Percentiles rank a stretch among this genome's conserved stretches.
Evolutionary conservation across 2,329 filamentous ascomycete species (phyloP).

Genomic region (Cyphellophora europaea): DNA sequence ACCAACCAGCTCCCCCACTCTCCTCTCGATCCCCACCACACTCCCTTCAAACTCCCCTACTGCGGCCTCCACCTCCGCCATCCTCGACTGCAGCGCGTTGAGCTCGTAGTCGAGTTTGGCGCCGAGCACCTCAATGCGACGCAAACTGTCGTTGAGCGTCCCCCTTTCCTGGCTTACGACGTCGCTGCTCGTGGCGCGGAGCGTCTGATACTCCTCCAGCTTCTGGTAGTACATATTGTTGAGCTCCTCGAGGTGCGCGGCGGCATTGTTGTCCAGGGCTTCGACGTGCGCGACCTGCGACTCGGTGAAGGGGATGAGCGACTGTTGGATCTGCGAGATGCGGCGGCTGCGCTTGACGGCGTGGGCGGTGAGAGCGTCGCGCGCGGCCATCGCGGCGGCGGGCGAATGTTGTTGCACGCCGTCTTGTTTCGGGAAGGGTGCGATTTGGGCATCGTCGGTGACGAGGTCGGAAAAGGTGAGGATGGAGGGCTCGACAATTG

Average conservation of each 20-base stretch:
- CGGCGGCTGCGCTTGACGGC: slow-evolving; percentile 27
- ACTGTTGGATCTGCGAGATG: slow-evolving; percentile 27
- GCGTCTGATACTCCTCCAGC: slow-evolving; percentile 58
- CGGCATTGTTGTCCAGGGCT: slow-evolving; percentile 55
- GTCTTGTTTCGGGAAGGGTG: neutral
- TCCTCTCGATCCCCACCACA: slow-evolving; percentile 60
- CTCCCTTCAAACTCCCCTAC: slow-evolving; percentile 71
- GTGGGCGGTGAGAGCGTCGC: slow-evolving; percentile 29
- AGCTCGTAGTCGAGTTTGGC: slow-evolving; percentile 92
- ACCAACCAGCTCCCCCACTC: slow-evolving; percentile 52
- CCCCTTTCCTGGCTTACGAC: slow-evolving; percentile 60
- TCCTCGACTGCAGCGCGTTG: slow-evolving; percentile 64
- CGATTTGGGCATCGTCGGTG: slow-evolving; percentile 5
- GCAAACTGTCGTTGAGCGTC: slow-evolving; percentile 59
- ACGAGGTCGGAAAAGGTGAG: slow-evolving; percentile 23
- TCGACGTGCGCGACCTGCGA: slow-evolving; percentile 33
- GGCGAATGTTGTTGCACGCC: slow-evolving; percentile 4
- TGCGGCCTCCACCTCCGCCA: slow-evolving; percentile 79
- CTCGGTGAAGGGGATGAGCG: slow-evolving; percentile 33
- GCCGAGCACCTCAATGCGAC: slow-evolving; percentile 69
- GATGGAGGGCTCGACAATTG: slow-evolving; percentile 36
- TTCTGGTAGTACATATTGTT: slow-evolving; percentile 60
- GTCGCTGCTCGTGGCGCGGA: slow-evolving; percentile 59
- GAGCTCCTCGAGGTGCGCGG: slow-evolving; percentile 55
- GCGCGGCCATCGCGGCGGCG: slow-evolving; percentile 11